phyloP scores from a whole-genome alignment of 306 rosid genomes.

The Vigna mungo region DNA sequence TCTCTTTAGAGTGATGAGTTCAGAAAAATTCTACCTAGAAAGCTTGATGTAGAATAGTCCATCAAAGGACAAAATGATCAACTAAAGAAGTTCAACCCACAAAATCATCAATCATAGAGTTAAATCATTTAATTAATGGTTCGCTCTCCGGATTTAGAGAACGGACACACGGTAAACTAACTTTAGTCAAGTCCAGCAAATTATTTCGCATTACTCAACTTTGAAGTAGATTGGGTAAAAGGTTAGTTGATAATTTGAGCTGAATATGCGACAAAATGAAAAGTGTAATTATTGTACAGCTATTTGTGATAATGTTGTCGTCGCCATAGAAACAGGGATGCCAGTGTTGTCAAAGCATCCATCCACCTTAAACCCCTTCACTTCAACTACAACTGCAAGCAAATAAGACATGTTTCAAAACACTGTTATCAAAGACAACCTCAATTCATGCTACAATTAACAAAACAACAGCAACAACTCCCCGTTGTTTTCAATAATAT shows the following conservation, averaged over 20 bases:
- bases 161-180: too few relatives aligned
- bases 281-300: not conserved
- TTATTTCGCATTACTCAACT: not conserved
- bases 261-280: not conserved
- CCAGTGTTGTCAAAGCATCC: not conserved
- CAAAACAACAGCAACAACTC: not conserved
- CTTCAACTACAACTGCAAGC: not conserved
- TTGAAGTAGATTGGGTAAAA: not conserved
- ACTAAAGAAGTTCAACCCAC: too few relatives aligned
- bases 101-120: too few relatives aligned
- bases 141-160: too few relatives aligned
- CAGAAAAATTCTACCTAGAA: too few relatives aligned
- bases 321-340: not conserved
- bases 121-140: too few relatives aligned
- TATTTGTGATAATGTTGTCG: not conserved
- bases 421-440: conserved; percentile 1
- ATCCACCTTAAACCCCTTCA: not conserved
- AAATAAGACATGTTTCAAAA: conserved; percentile 3
- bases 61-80: too few relatives aligned
- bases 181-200: not conserved
- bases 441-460: not conserved
- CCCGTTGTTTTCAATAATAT: not conserved
- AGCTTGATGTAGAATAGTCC: too few relatives aligned
- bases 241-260: not conserved
- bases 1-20: too few relatives aligned